These are phyloP conservation scores for Micractinium conductrix DNA, from an alignment of 139 green algal genomes.

Conservation along the genomic window DNA sequence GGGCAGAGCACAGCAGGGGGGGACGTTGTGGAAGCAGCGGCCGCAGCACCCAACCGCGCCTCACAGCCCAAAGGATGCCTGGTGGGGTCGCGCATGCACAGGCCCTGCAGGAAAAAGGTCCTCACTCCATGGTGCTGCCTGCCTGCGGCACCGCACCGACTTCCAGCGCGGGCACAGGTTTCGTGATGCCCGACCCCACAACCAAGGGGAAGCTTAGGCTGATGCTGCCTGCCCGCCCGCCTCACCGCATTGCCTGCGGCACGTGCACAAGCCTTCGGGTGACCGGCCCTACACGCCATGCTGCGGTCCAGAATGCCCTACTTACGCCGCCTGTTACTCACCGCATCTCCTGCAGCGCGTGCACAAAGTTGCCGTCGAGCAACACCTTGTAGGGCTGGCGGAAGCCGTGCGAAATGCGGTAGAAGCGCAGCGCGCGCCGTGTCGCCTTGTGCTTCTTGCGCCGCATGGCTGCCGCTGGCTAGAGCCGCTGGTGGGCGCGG, in stretches of 20 bases:
- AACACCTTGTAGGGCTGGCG: constrained; percentile 81
- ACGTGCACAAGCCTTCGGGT: no score
- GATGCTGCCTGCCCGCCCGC: neutral
- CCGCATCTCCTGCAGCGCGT: constrained; percentile 66
- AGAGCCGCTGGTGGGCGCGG: no score
- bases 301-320: neutral
- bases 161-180: no score
- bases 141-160: no score
- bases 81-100: neutral
- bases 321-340: constrained; percentile 43
- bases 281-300: no score
- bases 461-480: constrained; percentile 70
- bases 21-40: neutral
- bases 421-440: constrained; percentile 66
- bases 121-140: no score
- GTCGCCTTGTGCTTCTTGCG: constrained; percentile 83
- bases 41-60: no score
- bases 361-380: constrained; percentile 84
- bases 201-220: no score
- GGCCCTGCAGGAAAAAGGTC: neutral
- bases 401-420: constrained; percentile 72
- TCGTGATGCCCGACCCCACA: no score
- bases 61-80: no score
- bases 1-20: neutral
- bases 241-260: neutral